A percentile compares a stretch with the other conserved stretches of the same genome.
These are phyloP conservation scores for Chalciporus piperatoides DNA, from an alignment of 1,284 basidiomycete genomes.

Conservation along the genomic window DNA sequence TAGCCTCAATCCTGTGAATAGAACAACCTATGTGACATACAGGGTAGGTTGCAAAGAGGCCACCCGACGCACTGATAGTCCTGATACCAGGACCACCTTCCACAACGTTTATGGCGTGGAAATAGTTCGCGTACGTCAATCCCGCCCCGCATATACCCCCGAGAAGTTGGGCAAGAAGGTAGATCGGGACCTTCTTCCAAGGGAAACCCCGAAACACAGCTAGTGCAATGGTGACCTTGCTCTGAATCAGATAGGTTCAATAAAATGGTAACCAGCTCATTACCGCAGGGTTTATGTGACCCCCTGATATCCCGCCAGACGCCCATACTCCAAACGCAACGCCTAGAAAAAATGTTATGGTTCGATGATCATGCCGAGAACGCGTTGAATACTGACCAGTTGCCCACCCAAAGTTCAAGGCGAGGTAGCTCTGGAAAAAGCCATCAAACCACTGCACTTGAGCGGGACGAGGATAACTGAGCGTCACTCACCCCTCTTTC, in stretches of 20 bases:
- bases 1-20: slow-evolving; percentile 35
- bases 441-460: not conserved
- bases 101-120: slow-evolving; percentile 66
- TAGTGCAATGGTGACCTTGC: slow-evolving; percentile 62
- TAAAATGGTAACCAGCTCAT: slow-evolving; percentile 10
- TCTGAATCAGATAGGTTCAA: slow-evolving; percentile 18
- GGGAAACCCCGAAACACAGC: slow-evolving; percentile 73
- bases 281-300: slow-evolving; percentile 76
- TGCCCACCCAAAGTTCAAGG: slow-evolving; percentile 66
- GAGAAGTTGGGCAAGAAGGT: slow-evolving; percentile 66
- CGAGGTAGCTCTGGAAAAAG: slow-evolving; percentile 47
- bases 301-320: slow-evolving; percentile 66
- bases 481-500: slow-evolving; percentile 55
- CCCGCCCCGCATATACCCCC: slow-evolving; percentile 68
- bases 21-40: slow-evolving; percentile 38
- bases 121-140: slow-evolving; percentile 73
- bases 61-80: slow-evolving; percentile 60
- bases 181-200: slow-evolving; percentile 72
- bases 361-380: slow-evolving; percentile 6
- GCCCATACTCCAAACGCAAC: slow-evolving; percentile 66
- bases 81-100: slow-evolving; percentile 61
- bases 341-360: slow-evolving; percentile 27
- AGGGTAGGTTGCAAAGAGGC: slow-evolving; percentile 68
- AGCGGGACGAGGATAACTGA: not conserved
- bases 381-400: slow-evolving; percentile 39